Evolutionary conservation across 768 basidiomycete species (phyloP), one percentile per base, ranked within the genome.

Genomic region (Pleurotus tuber-regium): DNA sequence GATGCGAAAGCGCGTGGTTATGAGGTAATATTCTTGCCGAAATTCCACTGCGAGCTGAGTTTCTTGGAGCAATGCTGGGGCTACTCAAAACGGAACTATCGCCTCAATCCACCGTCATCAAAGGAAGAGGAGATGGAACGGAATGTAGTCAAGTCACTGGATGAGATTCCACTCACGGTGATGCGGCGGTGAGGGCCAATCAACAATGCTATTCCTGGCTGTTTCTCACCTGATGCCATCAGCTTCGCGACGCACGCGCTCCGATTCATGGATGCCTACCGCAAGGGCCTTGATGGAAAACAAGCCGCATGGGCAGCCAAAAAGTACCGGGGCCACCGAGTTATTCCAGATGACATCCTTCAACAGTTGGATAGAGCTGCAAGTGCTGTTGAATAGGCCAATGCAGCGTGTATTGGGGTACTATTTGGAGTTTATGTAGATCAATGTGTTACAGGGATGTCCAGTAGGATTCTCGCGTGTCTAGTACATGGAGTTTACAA

Each of bases 1-100:
- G 28, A 16, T 2, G 46, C 33, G 23, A 30, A 54, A 21, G 54
- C 25, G 6, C 52, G 49, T 12, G 59, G 60, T 14, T 52, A 57
- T 36, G 39, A 44, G 25, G 55, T 59, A 11, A n/a, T 62, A 5
- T 66, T 63, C 54, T 51, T 66, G 4, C 66, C 65, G 12, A 61
- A 70, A 35, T 70, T 66, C 43, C 68, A 71, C 48, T 70, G 63
- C 41, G 62, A 71, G 57, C 57, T 71, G 18, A 70, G 72, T 43
- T 68, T 66, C 35, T 72, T 73, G 57, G 68, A 72, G 53, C 64
- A 67, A 43, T 63, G 60, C 39, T 70, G 67, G 68, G 70, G 70
- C 2, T 59, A 56, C 52, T 59, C 66, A n/a, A 70, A 71, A 43
- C 39, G 58, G 8, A 14, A 51, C 0, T 73, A 72, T 52, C 43